phyloP scores from a whole-genome alignment of 345 rosid genomes.

The Pelargonium nanum region DNA sequence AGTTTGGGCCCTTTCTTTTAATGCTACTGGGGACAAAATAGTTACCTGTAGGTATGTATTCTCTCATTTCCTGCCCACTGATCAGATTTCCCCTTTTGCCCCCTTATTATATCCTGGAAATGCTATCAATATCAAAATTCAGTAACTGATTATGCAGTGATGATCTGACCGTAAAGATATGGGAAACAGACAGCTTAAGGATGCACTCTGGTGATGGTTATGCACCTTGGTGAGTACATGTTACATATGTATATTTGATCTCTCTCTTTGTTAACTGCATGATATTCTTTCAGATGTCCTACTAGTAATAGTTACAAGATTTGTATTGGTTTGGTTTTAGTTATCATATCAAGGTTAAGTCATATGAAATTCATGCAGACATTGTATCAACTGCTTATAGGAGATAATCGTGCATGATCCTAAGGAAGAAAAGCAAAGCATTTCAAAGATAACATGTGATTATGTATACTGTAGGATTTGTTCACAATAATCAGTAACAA shows the following conservation, averaged over 20 bases:
- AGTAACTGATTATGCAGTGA: slow-evolving; percentile 51
- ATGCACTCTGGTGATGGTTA: slow-evolving; percentile 58
- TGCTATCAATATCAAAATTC: not conserved
- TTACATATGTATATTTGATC: slow-evolving; percentile 10
- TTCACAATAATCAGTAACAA: too few species aligned
- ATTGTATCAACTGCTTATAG: too few species aligned
- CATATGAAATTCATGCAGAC: too few species aligned
- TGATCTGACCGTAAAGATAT: slow-evolving; percentile 87
- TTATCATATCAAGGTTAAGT: too few species aligned
- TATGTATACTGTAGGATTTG: not conserved
- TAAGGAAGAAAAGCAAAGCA: too few species aligned
- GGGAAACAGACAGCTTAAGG: slow-evolving; percentile 47
- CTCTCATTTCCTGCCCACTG: not conserved
- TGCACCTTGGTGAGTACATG: slow-evolving; percentile 63
- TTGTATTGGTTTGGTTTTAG: too few species aligned
- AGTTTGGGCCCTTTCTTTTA: slow-evolving; percentile 75
- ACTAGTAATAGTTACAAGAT: too few species aligned
- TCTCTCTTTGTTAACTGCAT: too few species aligned
- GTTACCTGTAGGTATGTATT: slow-evolving; percentile 73
- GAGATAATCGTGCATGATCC: too few species aligned
- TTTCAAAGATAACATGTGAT: too few species aligned
- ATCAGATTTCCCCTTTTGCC: slow-evolving; percentile 1
- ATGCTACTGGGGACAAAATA: slow-evolving; percentile 78
- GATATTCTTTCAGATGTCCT: too few species aligned
- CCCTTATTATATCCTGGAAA: too few species aligned